Evolutionary conservation across 768 basidiomycete species (phyloP).

Genomic region (Xerocomus potaroensis): DNA sequence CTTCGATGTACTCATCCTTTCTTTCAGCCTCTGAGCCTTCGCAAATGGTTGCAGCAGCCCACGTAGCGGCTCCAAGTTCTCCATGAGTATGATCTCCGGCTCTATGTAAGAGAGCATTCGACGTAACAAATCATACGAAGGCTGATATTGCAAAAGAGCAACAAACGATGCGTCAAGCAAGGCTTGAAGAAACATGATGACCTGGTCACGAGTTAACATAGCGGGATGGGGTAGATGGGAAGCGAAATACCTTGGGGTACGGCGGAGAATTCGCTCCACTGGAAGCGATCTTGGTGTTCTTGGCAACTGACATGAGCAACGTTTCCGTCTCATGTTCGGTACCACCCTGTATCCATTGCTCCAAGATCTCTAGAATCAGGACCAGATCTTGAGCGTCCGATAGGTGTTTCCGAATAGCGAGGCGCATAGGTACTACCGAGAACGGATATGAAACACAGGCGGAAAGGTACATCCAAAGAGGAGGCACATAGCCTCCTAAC

Average conservation of each 20-base stretch:
- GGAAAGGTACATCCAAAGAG: conserved; percentile 36
- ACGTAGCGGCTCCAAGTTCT: conserved; percentile 50
- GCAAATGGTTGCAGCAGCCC: conserved; percentile 63
- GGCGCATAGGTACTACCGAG: conserved; percentile 36
- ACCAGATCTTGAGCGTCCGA: conserved; percentile 38
- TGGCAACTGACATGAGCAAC: conserved; percentile 21
- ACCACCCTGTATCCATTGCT: conserved; percentile 36
- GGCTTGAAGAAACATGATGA: conserved; percentile 56
- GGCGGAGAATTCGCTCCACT: conserved; percentile 18
- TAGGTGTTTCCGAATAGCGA: conserved; percentile 41
- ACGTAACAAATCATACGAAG: conserved; percentile 51
- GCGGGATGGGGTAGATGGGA: conserved; percentile 30
- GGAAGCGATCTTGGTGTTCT: conserved; percentile 12
- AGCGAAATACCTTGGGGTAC: conserved; percentile 36
- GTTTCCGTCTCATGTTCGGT: conserved; percentile 22
- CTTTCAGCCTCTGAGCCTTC: conserved; percentile 48
- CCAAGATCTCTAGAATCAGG: conserved; percentile 34
- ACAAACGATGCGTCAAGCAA: conserved; percentile 73
- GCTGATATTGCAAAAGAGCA: conserved; percentile 57
- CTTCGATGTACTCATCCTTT: conserved; percentile 34
- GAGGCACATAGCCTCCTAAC: conserved; percentile 25
- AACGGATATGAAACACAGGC: conserved; percentile 38
- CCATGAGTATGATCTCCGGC: conserved; percentile 49
- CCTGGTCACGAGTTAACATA: conserved; percentile 41
- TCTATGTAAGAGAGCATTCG: conserved; percentile 47